Evolutionary conservation across 2,329 filamentous ascomycete species (phyloP).

Genomic region (Neodidymelliopsis sp.): DNA sequence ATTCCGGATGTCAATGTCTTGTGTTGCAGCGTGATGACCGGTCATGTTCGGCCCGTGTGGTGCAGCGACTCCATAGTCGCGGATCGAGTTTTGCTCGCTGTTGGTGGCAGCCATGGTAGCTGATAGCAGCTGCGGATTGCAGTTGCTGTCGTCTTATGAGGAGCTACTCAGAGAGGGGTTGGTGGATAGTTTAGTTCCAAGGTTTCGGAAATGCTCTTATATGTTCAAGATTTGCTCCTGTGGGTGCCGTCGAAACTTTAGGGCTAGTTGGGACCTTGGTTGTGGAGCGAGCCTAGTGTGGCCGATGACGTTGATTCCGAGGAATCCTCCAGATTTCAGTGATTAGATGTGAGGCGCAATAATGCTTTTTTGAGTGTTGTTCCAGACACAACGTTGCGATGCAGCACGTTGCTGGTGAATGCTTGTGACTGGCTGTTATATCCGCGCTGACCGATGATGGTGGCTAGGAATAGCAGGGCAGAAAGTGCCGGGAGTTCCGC

Average conservation of each 20-base stretch:
- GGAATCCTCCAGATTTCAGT: not conserved
- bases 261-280: conserved; percentile 5
- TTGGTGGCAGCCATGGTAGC: conserved; percentile 38
- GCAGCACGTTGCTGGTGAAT: conserved; percentile 27
- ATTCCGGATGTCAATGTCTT: conserved; percentile 45
- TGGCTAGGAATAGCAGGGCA: conserved; percentile 22
- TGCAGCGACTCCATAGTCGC: conserved; percentile 57
- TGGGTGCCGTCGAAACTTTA: not conserved
- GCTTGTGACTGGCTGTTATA: conserved; percentile 27
- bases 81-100: conserved; percentile 39
- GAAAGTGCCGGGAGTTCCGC: conserved; percentile 24
- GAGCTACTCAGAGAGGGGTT: no score
- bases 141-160: not conserved
- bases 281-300: conserved; percentile 14
- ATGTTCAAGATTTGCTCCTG: conserved; percentile 4
- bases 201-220: conserved; percentile 11
- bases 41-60: conserved; percentile 58
- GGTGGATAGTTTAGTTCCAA: not conserved
- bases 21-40: conserved; percentile 54
- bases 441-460: conserved; percentile 16
- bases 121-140: conserved; percentile 4
- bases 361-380: not conserved
- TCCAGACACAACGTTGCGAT: conserved; percentile 21
- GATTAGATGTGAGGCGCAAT: conserved; percentile 8
- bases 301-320: conserved; percentile 17